These are phyloP conservation scores for Fibroporia radiculosa DNA, from an alignment of 768 basidiomycete species.

Conservation along the genomic window DNA sequence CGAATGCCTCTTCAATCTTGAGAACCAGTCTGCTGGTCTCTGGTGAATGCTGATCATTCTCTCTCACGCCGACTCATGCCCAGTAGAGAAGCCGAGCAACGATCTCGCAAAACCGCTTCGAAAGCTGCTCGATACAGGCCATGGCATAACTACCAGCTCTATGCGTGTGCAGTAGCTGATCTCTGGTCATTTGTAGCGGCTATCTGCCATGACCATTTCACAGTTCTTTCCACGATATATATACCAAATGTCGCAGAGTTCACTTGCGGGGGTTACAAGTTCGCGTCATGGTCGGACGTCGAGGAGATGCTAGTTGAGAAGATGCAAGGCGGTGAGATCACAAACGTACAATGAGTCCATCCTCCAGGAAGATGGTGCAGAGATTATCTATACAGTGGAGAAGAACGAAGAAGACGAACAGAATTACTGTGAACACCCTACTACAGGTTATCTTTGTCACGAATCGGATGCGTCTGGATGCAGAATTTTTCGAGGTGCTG, in stretches of 20 bases:
- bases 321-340: slow-evolving; percentile 18
- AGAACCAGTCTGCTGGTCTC: no score
- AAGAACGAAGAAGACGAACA: slow-evolving; percentile 16
- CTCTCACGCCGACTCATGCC: slow-evolving; percentile 17
- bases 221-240: slow-evolving; percentile 20
- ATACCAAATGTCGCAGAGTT: slow-evolving; percentile 15
- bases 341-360: slow-evolving; percentile 20
- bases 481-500: slow-evolving; percentile 20
- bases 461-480: slow-evolving; percentile 18
- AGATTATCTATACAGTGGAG: slow-evolving; percentile 13
- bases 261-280: slow-evolving; percentile 22
- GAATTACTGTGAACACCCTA: slow-evolving; percentile 20
- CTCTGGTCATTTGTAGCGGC: slow-evolving; percentile 6
- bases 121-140: slow-evolving; percentile 20
- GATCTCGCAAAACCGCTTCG: slow-evolving; percentile 21
- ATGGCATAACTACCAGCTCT: slow-evolving; percentile 14
- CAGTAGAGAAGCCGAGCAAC: slow-evolving; percentile 13
- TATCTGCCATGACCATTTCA: slow-evolving; percentile 21
- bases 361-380: slow-evolving; percentile 16
- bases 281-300: slow-evolving; percentile 21
- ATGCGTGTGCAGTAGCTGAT: not conserved
- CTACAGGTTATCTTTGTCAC: slow-evolving; percentile 20
- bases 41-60: slow-evolving; percentile 19
- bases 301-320: slow-evolving; percentile 21
- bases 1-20: no score